These are phyloP conservation scores for Ophiostoma piceae DNA, from an alignment of 2,329 filamentous ascomycete species.

Conservation along the genomic window DNA sequence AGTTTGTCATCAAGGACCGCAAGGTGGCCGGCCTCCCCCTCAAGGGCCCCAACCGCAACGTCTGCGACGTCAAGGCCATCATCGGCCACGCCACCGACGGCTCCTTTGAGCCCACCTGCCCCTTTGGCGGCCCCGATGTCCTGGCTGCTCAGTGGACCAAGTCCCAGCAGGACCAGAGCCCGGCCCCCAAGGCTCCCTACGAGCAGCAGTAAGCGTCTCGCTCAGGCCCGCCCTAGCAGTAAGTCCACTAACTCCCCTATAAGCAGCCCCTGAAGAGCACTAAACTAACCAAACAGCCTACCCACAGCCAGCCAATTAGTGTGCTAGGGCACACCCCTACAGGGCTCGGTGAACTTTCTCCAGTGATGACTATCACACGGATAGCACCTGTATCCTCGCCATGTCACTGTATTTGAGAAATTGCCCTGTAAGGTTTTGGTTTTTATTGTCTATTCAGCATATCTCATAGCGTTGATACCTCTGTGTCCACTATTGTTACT, in stretches of 20 bases:
- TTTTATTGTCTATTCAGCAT: too few relatives aligned
- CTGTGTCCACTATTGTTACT: neutral
- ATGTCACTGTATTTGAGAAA: too few relatives aligned
- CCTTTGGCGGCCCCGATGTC: neutral
- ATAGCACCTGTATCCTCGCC: too few relatives aligned
- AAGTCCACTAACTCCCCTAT: too few relatives aligned
- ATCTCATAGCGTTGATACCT: neutral
- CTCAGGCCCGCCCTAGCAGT: neutral
- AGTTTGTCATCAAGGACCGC: conserved; percentile 12
- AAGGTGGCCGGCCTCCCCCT: neutral
- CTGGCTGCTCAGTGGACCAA: conserved; percentile 7
- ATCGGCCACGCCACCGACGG: neutral
- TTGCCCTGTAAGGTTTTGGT: too few relatives aligned
- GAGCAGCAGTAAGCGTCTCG: neutral
- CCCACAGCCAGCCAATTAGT: too few relatives aligned
- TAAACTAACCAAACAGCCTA: too few relatives aligned
- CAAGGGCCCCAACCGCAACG: neutral
- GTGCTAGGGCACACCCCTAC: too few relatives aligned
- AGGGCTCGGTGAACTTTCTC: too few relatives aligned
- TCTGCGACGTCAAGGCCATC: neutral
- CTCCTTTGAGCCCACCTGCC: neutral
- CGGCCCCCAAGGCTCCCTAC: neutral
- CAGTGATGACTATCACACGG: too few relatives aligned
- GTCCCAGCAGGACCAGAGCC: neutral
- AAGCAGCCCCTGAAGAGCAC: too few relatives aligned